Conservation (phyloP, 192 early-diverging fungal species). For the Linnemannia hyalina region DNA sequence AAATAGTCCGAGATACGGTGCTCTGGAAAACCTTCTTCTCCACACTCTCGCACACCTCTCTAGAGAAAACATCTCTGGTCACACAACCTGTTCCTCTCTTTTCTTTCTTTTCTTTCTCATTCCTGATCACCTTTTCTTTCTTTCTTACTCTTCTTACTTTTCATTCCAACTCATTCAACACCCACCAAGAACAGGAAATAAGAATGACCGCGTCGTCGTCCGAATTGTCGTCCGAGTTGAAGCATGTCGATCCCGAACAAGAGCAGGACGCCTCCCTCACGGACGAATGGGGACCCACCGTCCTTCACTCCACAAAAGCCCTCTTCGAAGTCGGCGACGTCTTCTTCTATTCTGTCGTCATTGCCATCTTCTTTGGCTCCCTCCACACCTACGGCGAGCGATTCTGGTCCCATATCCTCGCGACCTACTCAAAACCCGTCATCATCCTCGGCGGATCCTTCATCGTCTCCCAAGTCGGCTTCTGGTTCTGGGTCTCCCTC, state of each 20-base stretch:
- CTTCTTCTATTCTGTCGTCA: slow-evolving; percentile 46
- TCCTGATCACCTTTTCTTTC: neutral
- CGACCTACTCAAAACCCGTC: slow-evolving; percentile 35
- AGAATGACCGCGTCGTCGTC: slow-evolving; percentile 17
- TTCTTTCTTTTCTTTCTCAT: neutral
- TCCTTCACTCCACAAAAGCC: slow-evolving; percentile 29
- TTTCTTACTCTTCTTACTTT: neutral
- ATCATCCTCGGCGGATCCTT: slow-evolving; percentile 47
- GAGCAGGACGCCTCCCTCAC: slow-evolving; percentile 17
- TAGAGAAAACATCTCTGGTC: neutral
- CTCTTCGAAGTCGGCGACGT: slow-evolving; percentile 52
- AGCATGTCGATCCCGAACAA: slow-evolving; percentile 15
- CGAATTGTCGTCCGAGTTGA: slow-evolving; percentile 12
- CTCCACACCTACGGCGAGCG: slow-evolving; percentile 39
- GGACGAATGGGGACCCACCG: slow-evolving; percentile 43
- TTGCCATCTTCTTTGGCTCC: slow-evolving; percentile 33
- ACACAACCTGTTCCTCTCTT: neutral
- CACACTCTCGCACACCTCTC: neutral
- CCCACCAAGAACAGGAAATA: neutral
- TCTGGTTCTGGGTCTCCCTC: slow-evolving; percentile 52
- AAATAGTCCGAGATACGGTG: neutral
- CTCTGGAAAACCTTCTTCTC: neutral
- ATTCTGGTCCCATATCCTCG: slow-evolving; percentile 49
- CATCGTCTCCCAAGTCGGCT: slow-evolving; percentile 40
- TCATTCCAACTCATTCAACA: neutral